A percentile compares a stretch with the other conserved stretches of the same genome.
Conservation (phyloP, 495 filamentous ascomycete genomes). For the Penicillium alfredii region DNA sequence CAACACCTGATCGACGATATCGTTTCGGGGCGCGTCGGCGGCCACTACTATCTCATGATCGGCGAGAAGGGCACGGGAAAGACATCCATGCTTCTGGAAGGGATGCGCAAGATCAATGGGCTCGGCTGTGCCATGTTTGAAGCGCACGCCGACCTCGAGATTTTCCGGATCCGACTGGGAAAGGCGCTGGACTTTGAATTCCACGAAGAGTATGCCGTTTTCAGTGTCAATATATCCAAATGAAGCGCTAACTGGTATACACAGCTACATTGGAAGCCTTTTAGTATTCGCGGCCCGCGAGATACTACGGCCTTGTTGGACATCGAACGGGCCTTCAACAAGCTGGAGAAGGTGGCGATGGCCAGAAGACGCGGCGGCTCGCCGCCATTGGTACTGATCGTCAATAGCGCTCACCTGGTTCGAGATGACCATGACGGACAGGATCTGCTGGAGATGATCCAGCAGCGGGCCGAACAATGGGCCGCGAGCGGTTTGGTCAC, state of each 20-base stretch:
- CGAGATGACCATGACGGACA: constrained; percentile 86
- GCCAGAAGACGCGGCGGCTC: constrained; percentile 52
- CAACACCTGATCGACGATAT: constrained; percentile 74
- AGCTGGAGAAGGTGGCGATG: constrained; percentile 90
- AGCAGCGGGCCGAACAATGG: constrained; percentile 95
- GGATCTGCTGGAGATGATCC: constrained; percentile 87
- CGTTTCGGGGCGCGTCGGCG: constrained; percentile 57
- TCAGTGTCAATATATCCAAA: not conserved
- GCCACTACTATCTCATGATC: constrained; percentile 89
- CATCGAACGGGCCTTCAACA: constrained; percentile 95
- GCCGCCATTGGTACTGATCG: constrained; percentile 71
- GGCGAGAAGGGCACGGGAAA: constrained; percentile 97
- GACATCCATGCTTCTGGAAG: constrained; percentile 88
- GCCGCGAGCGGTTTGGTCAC: constrained; percentile 84
- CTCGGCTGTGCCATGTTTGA: constrained; percentile 89
- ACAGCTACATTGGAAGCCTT: constrained; percentile 94
- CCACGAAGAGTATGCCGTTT: constrained; percentile 48
- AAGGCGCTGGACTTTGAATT: constrained; percentile 95
- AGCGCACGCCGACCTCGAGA: constrained; percentile 89
- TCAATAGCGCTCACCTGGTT: constrained; percentile 86
- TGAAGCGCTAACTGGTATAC: constrained; percentile 19
- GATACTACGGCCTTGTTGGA: constrained; percentile 88
- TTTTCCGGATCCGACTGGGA: constrained; percentile 86
- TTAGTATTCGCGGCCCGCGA: constrained; percentile 86
- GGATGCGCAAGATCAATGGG: constrained; percentile 85